These are phyloP conservation scores for Saccharomyces hybrid DNA, from an alignment of 1,139 yeast species.

Conservation along the genomic window DNA sequence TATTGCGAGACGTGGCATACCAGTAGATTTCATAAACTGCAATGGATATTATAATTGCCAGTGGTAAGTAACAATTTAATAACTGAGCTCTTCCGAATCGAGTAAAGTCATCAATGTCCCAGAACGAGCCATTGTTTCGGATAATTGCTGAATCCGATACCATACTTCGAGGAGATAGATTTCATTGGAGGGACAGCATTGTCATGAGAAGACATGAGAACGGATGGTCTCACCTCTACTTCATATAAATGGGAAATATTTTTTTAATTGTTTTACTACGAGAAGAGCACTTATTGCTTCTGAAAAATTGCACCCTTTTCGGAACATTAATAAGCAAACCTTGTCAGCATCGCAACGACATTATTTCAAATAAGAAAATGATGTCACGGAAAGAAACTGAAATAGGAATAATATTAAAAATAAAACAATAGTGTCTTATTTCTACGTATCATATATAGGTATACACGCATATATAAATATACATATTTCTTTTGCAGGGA, in stretches of 20 bases:
- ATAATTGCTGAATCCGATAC: not conserved
- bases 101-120: slow-evolving; percentile 23
- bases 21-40: not conserved
- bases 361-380: too few relatives aligned
- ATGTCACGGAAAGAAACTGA: too few relatives aligned
- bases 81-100: slow-evolving; percentile 19
- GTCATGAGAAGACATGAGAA: not conserved
- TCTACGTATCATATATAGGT: slow-evolving; percentile 2
- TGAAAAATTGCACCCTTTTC: not conserved
- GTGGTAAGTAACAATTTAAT: slow-evolving; percentile 16
- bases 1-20: not conserved
- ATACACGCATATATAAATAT: slow-evolving; percentile 4
- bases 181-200: not conserved
- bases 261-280: too few relatives aligned
- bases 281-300: not conserved
- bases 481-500: slow-evolving; percentile 4
- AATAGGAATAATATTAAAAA: not conserved
- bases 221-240: not conserved
- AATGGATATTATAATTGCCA: slow-evolving; percentile 4
- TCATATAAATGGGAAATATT: not conserved
- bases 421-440: not conserved
- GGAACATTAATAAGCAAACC: not conserved
- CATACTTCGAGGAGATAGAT: not conserved
- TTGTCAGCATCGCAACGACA: too few relatives aligned
- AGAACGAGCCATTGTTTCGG: slow-evolving; percentile 12